Conservation (phyloP, 176 grass and related monocot species). For the Themeda triandra region DNA sequence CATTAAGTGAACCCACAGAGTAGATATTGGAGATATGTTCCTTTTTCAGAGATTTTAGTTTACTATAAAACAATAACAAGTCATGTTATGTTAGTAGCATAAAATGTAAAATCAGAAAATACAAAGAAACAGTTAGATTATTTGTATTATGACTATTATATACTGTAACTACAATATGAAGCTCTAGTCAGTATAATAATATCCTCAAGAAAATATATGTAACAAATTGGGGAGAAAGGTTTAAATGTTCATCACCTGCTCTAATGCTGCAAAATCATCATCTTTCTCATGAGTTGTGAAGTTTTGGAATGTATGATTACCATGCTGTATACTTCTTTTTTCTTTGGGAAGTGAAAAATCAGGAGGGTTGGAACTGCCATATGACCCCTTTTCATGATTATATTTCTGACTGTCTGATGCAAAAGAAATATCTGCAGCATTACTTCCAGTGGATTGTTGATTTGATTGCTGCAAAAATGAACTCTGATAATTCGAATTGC, state of each 20-base stretch:
- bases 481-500: conserved; percentile 41
- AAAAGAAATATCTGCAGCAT: conserved; percentile 36
- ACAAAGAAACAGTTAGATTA: not conserved
- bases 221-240: not conserved
- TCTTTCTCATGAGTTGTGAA: conserved; percentile 58
- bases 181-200: conserved; percentile 10
- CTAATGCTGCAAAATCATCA: conserved; percentile 85
- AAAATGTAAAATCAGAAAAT: conserved; percentile 4
- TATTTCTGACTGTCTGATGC: conserved; percentile 36
- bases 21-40: not conserved
- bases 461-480: conserved; percentile 40
- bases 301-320: conserved; percentile 35
- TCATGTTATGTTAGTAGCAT: not conserved
- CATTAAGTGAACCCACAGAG: conserved; percentile 5
- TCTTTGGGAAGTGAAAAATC: conserved; percentile 49
- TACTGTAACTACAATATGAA: not conserved
- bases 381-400: conserved; percentile 40
- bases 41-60: not conserved
- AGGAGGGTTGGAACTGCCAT: conserved; percentile 30
- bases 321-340: conserved; percentile 17
- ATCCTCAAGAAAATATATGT: conserved; percentile 8
- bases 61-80: not conserved
- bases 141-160: not conserved
- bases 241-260: conserved; percentile 66
- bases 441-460: conserved; percentile 28